Base-by-base conservation (phyloP, 805 yeast species). In the Naumovozyma baii region DNA sequence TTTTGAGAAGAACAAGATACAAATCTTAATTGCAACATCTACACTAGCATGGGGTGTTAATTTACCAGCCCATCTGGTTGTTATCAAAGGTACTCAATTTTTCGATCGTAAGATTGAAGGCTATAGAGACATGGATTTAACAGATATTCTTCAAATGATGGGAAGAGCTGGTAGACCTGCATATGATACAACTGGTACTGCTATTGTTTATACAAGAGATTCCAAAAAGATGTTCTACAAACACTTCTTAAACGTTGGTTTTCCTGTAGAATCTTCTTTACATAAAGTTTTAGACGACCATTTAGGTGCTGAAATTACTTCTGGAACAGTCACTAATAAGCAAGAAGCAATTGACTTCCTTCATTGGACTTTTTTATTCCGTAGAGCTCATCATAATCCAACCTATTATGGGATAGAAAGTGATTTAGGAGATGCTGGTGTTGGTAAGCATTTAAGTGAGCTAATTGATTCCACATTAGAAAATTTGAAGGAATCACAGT, bases 121-220 rank as follows among this genome's bases (percentile, higher is more conserved):
- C 0, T 85, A 80, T 54, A 79, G 82, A 12, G 99, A 92, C 56
- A 70, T 92, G 46, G 97, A 96, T 5, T 82, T 92, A 17, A 83
- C 95, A 0, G 99, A 92, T 66, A 95, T 92, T 34, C 78, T 92
- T 42, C 99, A 92, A 66, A 92, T 92, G 59, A 92, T 92, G 71
- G 99, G 99, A 49, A 83, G 99, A 68, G 98, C 99, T 18, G 99
- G 99, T 63, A 78, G 99, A 64, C 98, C 98, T 1, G 97, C 94
- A 51, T 94, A 74, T 61, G 96, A 90, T 58, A 78, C 79, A 42
- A 83, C 75, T 47, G 99, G 98, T 70, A 84, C 92, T 1, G 96
- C 97, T 58, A 80, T 88, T 33, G 70, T 92, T 36, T 80, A 87
- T 59, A 88, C 98, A 0, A 72, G 92, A 0, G 72, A 74, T 44